Conservation (phyloP, 805 yeast genomes). For the Candida orba region DNA sequence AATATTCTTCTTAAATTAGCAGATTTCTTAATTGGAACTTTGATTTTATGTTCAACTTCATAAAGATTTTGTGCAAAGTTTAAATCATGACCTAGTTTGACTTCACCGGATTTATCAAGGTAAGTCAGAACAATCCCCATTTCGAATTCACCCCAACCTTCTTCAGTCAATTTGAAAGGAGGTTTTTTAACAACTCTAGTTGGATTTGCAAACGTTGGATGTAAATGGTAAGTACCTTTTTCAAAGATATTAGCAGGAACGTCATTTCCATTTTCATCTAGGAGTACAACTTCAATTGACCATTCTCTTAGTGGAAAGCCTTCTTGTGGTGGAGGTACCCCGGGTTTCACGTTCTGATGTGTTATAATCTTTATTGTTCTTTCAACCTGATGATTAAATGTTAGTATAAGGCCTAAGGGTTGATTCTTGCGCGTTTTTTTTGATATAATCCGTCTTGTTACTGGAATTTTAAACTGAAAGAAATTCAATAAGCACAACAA, state of each 20-base stretch:
- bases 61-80: conserved; percentile 76
- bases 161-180: conserved; percentile 84
- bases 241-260: conserved; percentile 85
- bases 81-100: conserved; percentile 80
- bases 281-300: conserved; percentile 69
- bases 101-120: conserved; percentile 83
- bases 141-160: conserved; percentile 99
- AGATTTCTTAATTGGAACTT: conserved; percentile 64
- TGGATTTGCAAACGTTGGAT: conserved; percentile 92
- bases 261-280: conserved; percentile 76
- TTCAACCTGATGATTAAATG: conserved; percentile 37
- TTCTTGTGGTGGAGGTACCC: conserved; percentile 78
- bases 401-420: neutral
- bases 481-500: too few species aligned
- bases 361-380: conserved; percentile 87
- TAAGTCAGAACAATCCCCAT: conserved; percentile 71
- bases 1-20: conserved; percentile 61
- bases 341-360: conserved; percentile 72
- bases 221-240: conserved; percentile 86
- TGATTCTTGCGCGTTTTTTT: too few species aligned
- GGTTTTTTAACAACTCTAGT: conserved; percentile 70
- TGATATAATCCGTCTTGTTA: too few species aligned
- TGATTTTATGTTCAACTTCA: conserved; percentile 67
- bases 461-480: too few species aligned
- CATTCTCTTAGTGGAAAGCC: conserved; percentile 93